Evolutionary conservation across 345 rosid genomes (phyloP).

Genomic region (rapeseed (Brassica napus)): Da-Ae NC_063435.1:24053001-24053500

Average conservation of each 20-base stretch:
- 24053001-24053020: constrained; percentile 52
- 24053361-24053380: constrained; percentile 63
- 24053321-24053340: constrained; percentile 63
- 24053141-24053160: constrained; percentile 65
- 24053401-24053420: constrained; percentile 67
- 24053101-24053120: constrained; percentile 52
- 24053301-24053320: constrained; percentile 60
- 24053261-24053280: constrained; percentile 57
- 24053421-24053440: constrained; percentile 64
- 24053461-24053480: background rate
- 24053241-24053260: constrained; percentile 72
- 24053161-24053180: constrained; percentile 62
- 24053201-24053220: constrained; percentile 70
- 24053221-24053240: constrained; percentile 39
- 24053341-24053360: constrained; percentile 63
- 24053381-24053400: constrained; percentile 62
- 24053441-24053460: constrained; percentile 29
- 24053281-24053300: constrained; percentile 63
- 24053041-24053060: constrained; percentile 63
- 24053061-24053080: constrained; percentile 64
- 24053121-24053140: constrained; percentile 80
- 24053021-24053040: constrained; percentile 84
- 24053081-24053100: constrained; percentile 69
- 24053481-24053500: background rate
- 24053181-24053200: constrained; percentile 66